Evolutionary conservation across 2,329 filamentous ascomycete genomes (phyloP).

Genomic region (Intubia oerlemansii): DNA sequence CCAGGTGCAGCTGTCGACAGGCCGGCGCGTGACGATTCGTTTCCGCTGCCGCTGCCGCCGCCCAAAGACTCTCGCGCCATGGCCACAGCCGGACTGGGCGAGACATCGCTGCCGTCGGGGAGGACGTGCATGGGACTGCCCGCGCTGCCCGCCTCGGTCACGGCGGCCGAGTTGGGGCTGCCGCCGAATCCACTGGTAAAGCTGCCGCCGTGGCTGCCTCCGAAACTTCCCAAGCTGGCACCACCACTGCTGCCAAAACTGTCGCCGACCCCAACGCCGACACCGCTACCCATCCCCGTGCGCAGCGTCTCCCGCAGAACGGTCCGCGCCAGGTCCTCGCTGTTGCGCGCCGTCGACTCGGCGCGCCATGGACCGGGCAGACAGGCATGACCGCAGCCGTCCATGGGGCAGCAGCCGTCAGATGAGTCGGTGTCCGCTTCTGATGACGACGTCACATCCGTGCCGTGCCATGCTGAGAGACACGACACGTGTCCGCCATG

Average conservation of each 20-base stretch:
- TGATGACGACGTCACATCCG: not conserved
- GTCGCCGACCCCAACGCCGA: conserved; percentile 5
- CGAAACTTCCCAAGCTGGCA: too few relatives aligned
- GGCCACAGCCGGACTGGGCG: conserved; percentile 38
- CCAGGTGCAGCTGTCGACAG: too few relatives aligned
- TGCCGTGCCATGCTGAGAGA: conserved; percentile 33
- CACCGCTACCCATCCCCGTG: conserved; percentile 4
- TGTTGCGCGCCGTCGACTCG: conserved; percentile 21
- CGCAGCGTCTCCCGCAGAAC: not conserved
- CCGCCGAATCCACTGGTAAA: too few relatives aligned
- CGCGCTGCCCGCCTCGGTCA: too few relatives aligned
- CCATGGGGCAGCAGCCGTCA: conserved; percentile 40
- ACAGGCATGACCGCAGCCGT: conserved; percentile 43
- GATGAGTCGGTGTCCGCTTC: conserved; percentile 13
- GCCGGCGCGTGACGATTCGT: too few relatives aligned
- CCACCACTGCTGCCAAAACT: too few relatives aligned
- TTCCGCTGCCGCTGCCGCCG: too few relatives aligned
- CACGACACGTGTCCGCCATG: conserved; percentile 42
- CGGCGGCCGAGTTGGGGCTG: too few relatives aligned
- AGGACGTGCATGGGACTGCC: too few relatives aligned
- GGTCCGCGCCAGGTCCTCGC: conserved; percentile 24
- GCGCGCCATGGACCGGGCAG: conserved; percentile 33
- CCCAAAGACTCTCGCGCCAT: conserved; percentile 31
- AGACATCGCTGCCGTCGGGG: conserved; percentile 31
- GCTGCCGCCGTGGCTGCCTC: too few relatives aligned